Evolutionary conservation across 305 asterid species (phyloP).

Genomic region (Rubia occidens): DNA sequence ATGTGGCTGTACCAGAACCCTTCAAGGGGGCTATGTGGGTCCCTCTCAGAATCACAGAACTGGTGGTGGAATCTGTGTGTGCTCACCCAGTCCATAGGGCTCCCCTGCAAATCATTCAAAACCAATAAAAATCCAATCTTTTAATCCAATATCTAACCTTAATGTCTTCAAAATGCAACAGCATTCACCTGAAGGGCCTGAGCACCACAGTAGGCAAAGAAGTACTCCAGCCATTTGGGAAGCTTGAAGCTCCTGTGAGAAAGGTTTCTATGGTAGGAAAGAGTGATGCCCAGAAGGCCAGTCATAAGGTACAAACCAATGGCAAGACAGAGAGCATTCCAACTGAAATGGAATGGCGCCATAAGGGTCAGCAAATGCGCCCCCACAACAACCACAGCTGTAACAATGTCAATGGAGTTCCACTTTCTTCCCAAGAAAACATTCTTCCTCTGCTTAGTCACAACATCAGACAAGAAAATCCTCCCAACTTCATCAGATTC

Average conservation of each 20-base stretch:
- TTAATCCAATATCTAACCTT: background rate
- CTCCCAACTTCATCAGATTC: constrained; percentile 32
- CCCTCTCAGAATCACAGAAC: constrained; percentile 58
- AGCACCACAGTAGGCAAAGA: constrained; percentile 79
- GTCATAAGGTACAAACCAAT: constrained; percentile 48
- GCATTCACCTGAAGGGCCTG: constrained; percentile 69
- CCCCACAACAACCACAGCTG: constrained; percentile 34
- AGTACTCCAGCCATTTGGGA: constrained; percentile 74
- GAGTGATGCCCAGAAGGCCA: constrained; percentile 74
- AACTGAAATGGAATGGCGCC: constrained; percentile 62
- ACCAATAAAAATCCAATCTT: background rate
- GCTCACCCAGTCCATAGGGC: constrained; percentile 83
- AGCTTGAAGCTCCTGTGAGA: constrained; percentile 70
- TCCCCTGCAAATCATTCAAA: constrained; percentile 33
- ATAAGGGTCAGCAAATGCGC: constrained; percentile 49
- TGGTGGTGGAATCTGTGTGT: constrained; percentile 79
- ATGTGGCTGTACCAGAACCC: constrained; percentile 86
- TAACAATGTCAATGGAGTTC: constrained; percentile 41
- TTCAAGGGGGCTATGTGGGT: constrained; percentile 68
- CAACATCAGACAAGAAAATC: constrained; percentile 56
- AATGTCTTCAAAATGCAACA: background rate
- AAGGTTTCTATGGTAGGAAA: constrained; percentile 64
- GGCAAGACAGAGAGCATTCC: constrained; percentile 48
- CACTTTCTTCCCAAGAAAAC: constrained; percentile 45
- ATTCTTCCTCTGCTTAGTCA: constrained; percentile 40